Conservation (phyloP, 139 green algal species). For the Chlorella sp. region DNA sequence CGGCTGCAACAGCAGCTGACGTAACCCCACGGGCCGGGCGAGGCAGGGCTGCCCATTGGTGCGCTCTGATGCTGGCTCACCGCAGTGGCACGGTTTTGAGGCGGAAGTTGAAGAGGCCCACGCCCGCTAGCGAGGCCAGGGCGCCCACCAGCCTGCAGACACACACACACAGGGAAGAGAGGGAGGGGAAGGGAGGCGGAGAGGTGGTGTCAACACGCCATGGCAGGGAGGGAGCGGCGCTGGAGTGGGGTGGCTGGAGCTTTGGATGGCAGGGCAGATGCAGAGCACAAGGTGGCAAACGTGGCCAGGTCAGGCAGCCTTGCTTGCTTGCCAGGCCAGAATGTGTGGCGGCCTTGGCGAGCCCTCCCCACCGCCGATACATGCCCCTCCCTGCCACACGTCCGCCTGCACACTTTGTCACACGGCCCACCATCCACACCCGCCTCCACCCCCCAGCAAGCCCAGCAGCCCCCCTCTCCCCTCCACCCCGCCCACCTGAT, state of each 20-base stretch:
- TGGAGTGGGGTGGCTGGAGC: too few relatives aligned
- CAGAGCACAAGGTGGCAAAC: not conserved
- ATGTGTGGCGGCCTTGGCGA: too few relatives aligned
- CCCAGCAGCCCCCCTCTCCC: too few relatives aligned
- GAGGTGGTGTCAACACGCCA: too few relatives aligned
- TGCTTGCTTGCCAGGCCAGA: not conserved
- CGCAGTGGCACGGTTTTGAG: slow-evolving; percentile 77
- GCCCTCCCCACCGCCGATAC: too few relatives aligned
- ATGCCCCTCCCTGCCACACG: too few relatives aligned
- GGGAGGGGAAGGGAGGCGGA: not conserved
- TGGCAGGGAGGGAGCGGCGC: too few relatives aligned
- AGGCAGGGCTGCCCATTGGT: too few relatives aligned
- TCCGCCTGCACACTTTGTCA: not conserved
- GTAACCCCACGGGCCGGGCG: too few relatives aligned
- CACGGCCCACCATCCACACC: not conserved
- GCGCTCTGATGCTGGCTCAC: not conserved
- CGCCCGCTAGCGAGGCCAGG: slow-evolving; percentile 78
- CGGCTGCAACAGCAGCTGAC: not conserved
- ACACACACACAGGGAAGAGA: not conserved
- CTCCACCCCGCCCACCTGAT: slow-evolving; percentile 60
- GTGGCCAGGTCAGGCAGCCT: not conserved
- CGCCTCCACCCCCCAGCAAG: not conserved
- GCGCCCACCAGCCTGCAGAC: slow-evolving; percentile 70
- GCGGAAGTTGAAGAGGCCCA: slow-evolving; percentile 78
- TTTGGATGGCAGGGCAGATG: not conserved